A percentile compares a stretch with the other conserved stretches of the same genome.
Conservation (phyloP, 202 grass and related monocot species). For the Carex arenaria region DNA sequence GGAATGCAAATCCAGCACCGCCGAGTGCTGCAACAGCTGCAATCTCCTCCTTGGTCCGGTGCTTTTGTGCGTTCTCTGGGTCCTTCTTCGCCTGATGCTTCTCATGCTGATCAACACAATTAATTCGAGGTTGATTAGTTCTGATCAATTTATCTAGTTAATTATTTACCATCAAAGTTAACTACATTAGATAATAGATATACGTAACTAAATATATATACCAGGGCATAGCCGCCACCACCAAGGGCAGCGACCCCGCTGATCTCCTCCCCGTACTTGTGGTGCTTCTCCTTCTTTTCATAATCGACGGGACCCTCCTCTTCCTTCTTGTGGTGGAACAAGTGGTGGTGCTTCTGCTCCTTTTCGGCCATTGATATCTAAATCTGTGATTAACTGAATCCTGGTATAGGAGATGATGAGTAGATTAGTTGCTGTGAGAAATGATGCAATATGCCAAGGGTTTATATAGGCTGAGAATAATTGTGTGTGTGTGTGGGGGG, state of each 20-base stretch:
- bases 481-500: too few relatives aligned
- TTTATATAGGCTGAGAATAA: slow-evolving; percentile 2
- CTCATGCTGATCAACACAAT: too few relatives aligned
- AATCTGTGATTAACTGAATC: slow-evolving; percentile 7
- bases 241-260: slow-evolving; percentile 35
- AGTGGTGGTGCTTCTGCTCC: slow-evolving; percentile 50
- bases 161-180: background rate
- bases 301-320: slow-evolving; percentile 35
- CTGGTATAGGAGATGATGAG: background rate
- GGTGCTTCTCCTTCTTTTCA: slow-evolving; percentile 54
- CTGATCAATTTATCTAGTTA: background rate
- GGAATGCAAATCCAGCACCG: slow-evolving; percentile 40
- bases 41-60: slow-evolving; percentile 49
- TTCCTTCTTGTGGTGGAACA: slow-evolving; percentile 48
- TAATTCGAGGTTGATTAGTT: too few relatives aligned
- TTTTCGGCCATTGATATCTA: slow-evolving; percentile 7
- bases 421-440: background rate
- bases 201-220: background rate
- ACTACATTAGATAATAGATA: background rate
- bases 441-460: background rate
- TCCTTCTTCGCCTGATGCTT: slow-evolving; percentile 34
- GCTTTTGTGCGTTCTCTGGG: slow-evolving; percentile 35
- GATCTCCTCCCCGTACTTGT: slow-evolving; percentile 55
- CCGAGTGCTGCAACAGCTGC: slow-evolving; percentile 40
- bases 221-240: slow-evolving; percentile 43